A percentile compares a stretch with the other conserved stretches of the same genome.
phyloP scores from a whole-genome alignment of 345 rosid genomes.

The Cardamine resedifolia region DNA sequence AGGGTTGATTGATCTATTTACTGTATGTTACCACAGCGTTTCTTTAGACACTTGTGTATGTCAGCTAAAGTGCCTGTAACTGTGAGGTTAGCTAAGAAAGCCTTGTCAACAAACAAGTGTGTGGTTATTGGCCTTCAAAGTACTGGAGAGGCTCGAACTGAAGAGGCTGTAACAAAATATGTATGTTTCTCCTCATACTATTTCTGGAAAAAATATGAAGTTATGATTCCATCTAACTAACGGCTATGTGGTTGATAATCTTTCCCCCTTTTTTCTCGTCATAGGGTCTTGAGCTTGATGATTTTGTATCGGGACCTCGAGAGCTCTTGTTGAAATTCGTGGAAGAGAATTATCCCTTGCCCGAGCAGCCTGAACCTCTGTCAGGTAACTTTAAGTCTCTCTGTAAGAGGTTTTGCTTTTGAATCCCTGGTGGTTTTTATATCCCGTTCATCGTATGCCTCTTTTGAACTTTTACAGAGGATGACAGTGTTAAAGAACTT shows the following conservation, averaged over 20 bases:
- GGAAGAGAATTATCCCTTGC: constrained; percentile 95
- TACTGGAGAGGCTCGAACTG: constrained; percentile 99
- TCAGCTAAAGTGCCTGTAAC: constrained; percentile 97
- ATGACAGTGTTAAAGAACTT: constrained; percentile 82
- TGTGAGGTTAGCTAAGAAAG: constrained; percentile 82
- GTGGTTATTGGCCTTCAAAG: constrained; percentile 99
- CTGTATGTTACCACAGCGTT: constrained; percentile 61
- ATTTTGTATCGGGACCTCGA: constrained; percentile 97
- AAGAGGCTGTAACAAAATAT: constrained; percentile 98
- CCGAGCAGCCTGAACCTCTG: constrained; percentile 90
- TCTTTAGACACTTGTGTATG: constrained; percentile 99
- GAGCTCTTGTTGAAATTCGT: constrained; percentile 95
- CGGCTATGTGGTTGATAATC: constrained; percentile 15
- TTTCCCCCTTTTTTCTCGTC: constrained; percentile 17
- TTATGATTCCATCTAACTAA: constrained; percentile 18
- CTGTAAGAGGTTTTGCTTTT: constrained; percentile 11
- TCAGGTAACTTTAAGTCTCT: constrained; percentile 48
- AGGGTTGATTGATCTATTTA: constrained; percentile 11
- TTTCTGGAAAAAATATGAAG: constrained; percentile 8
- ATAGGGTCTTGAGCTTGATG: constrained; percentile 97
- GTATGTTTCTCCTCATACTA: constrained; percentile 44
- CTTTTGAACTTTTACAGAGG: constrained; percentile 51
- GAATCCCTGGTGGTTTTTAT: constrained; percentile 8
- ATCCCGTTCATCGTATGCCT: constrained; percentile 25
- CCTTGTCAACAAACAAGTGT: constrained; percentile 70